These are phyloP conservation scores for Sugiyamaella americana DNA, from an alignment of 805 yeast species.

Conservation along the genomic window DNA sequence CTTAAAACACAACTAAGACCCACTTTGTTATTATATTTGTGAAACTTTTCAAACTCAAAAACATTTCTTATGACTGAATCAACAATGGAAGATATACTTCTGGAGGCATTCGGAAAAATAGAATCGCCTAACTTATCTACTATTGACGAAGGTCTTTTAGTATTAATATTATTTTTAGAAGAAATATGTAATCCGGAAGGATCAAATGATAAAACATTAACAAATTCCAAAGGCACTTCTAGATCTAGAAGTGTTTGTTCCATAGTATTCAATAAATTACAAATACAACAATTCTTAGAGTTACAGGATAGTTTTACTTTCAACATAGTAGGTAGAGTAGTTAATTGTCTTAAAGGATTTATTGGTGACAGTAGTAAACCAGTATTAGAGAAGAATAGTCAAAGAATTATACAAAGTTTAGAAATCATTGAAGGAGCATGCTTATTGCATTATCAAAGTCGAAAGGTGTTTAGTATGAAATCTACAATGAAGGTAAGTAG, in stretches of 20 bases:
- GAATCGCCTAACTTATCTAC: background rate
- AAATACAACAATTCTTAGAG: constrained; percentile 14
- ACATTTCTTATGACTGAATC: too few relatives aligned
- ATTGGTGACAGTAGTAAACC: background rate
- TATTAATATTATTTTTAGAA: background rate
- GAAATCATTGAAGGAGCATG: constrained; percentile 54
- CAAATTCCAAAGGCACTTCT: constrained; percentile 5
- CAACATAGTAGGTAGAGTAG: constrained; percentile 30
- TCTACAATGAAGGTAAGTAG: constrained; percentile 29
- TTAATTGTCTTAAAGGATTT: background rate
- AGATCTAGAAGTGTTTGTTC: constrained; percentile 6
- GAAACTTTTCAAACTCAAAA: too few relatives aligned
- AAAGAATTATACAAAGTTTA: constrained; percentile 16
- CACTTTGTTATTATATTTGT: too few relatives aligned
- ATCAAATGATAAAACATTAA: background rate
- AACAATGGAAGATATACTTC: constrained; percentile 1
- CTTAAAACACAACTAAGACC: too few relatives aligned
- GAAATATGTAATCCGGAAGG: background rate
- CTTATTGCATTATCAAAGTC: constrained; percentile 50
- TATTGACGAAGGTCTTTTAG: background rate
- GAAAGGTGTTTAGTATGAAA: constrained; percentile 45
- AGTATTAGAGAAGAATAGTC: background rate
- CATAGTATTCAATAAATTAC: constrained; percentile 1
- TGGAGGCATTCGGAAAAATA: background rate
- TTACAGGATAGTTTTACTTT: constrained; percentile 48